These are phyloP conservation scores for Phytophthora ohioensis DNA, from an alignment of 352 stramenopile genomes.

Conservation along the genomic window DNA sequence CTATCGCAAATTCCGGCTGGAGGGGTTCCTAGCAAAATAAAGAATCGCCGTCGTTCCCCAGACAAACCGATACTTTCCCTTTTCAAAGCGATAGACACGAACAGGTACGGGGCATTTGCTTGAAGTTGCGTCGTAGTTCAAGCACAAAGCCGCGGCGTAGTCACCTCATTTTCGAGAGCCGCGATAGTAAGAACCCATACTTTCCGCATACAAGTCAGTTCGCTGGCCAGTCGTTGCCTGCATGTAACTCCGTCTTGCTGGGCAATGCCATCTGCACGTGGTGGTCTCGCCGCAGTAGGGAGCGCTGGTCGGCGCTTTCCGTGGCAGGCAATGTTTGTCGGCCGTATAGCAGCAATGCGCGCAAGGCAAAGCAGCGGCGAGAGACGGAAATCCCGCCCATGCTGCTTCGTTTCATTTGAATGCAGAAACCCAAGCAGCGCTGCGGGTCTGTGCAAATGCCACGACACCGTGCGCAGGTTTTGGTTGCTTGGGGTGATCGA, in stretches of 20 bases:
- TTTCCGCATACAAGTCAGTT: neutral
- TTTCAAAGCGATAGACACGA: neutral
- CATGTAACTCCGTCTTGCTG: neutral
- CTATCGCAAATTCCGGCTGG: constrained; percentile 3
- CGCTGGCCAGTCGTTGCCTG: constrained; percentile 12
- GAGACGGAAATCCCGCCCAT: too few species aligned
- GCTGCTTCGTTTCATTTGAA: constrained; percentile 16
- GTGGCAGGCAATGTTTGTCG: too few species aligned
- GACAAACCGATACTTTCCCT: neutral
- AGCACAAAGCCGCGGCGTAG: constrained; percentile 25
- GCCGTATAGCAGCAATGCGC: neutral
- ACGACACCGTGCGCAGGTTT: neutral
- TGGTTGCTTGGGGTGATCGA: constrained; percentile 9
- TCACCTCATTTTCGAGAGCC: constrained; percentile 13
- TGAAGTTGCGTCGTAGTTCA: constrained; percentile 31
- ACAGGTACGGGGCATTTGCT: neutral
- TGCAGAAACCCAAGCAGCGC: constrained; percentile 21
- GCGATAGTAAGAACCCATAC: constrained; percentile 21
- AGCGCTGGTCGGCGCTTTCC: constrained; percentile 23
- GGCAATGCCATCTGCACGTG: constrained; percentile 10
- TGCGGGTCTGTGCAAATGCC: constrained; percentile 21
- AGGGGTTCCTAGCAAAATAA: constrained; percentile 7
- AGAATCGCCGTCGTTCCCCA: neutral
- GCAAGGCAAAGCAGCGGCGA: too few species aligned
- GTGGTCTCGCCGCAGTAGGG: constrained; percentile 10